Conservation (phyloP, 2,329 filamentous ascomycete species). For the Colletotrichum sansevieriae region DNA sequence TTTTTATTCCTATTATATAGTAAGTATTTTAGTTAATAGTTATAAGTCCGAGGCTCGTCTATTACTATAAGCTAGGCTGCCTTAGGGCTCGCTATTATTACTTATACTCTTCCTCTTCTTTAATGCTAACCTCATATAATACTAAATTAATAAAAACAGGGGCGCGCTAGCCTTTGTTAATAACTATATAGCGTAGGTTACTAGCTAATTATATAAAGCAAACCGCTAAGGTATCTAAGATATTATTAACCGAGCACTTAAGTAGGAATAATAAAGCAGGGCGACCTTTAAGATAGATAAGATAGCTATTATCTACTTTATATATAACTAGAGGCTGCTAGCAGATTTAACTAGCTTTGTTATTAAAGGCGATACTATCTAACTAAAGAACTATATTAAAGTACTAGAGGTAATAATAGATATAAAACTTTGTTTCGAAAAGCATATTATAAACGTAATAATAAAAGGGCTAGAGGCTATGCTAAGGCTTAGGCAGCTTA, state of each 20-base stretch:
- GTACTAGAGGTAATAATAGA: conserved; percentile 27
- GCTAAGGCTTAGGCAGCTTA: conserved; percentile 36
- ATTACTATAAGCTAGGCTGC: too few relatives aligned
- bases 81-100: too few relatives aligned
- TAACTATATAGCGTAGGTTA: too few relatives aligned
- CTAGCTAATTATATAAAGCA: too few relatives aligned
- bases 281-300: conserved; percentile 46
- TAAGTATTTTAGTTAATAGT: too few relatives aligned
- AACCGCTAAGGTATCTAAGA: conserved; percentile 39
- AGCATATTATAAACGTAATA: conserved; percentile 34
- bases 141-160: too few relatives aligned
- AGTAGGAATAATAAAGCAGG: conserved; percentile 45
- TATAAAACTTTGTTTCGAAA: conserved; percentile 32
- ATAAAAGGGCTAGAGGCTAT: conserved; percentile 39
- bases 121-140: too few relatives aligned
- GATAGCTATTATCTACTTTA: conserved; percentile 46
- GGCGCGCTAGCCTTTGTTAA: too few relatives aligned
- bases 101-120: too few relatives aligned
- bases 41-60: too few relatives aligned
- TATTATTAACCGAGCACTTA: conserved; percentile 44
- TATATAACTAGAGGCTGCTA: conserved; percentile 18
- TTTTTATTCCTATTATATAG: fast-evolving
- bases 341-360: conserved; percentile 40
- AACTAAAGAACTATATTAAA: neutral
- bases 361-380: neutral